Conservation (phyloP, 1,284 basidiomycete genomes). For the Malassezia restricta region DNA sequence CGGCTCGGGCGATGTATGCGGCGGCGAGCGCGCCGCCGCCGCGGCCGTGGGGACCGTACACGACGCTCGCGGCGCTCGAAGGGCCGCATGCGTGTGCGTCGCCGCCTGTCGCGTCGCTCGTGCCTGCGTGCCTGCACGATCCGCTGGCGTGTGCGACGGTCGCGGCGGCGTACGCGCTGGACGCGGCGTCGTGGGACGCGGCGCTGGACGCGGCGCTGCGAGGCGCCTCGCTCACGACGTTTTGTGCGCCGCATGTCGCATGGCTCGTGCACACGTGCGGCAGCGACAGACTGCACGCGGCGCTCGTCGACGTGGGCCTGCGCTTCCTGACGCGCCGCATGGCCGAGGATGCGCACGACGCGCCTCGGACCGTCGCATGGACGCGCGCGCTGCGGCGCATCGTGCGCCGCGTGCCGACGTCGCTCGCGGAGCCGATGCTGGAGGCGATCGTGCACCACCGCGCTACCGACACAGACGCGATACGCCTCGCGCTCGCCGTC, state of each 20-base stretch:
- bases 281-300: not conserved
- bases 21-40: not conserved
- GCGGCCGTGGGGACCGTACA: not conserved
- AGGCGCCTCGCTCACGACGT: not conserved
- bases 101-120: not conserved
- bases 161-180: not conserved
- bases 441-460: constrained; percentile 57
- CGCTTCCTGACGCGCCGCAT: not conserved
- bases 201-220: not conserved
- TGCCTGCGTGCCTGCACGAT: not conserved
- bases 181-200: not conserved
- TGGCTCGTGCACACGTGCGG: not conserved
- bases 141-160: not conserved
- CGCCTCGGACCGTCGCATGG: not conserved
- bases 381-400: not conserved
- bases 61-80: not conserved
- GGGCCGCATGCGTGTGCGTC: not conserved
- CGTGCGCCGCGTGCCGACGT: constrained; percentile 28
- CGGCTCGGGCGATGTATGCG: not conserved
- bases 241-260: not conserved
- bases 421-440: constrained; percentile 64
- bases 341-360: constrained; percentile 43
- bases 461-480: constrained; percentile 49
- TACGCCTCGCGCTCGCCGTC: constrained; percentile 52
- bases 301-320: not conserved